Percentiles rank a stretch among this genome's conserved stretches.
Conservation (phyloP, 768 basidiomycete genomes). For the Scleroderma citrinum region DNA sequence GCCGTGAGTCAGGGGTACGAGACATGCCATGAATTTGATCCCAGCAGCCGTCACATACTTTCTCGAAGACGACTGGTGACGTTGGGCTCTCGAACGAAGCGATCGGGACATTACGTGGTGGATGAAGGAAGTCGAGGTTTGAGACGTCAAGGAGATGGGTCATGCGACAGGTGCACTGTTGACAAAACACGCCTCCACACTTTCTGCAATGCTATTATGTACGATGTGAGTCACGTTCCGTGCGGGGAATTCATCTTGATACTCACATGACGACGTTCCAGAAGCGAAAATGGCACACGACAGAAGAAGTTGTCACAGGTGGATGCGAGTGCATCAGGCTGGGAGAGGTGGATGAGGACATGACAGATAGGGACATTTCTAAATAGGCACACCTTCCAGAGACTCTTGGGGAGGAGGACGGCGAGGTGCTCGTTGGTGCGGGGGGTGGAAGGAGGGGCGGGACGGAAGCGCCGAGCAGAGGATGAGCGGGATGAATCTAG, state of each 20-base stretch:
- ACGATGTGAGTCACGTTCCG: constrained; percentile 14
- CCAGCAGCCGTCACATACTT: constrained; percentile 75
- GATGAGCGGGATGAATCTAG: constrained; percentile 20
- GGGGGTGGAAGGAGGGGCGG: constrained; percentile 11
- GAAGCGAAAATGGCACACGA: constrained; percentile 54
- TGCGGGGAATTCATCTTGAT: not conserved
- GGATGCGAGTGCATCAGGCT: constrained; percentile 59
- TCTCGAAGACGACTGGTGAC: constrained; percentile 50
- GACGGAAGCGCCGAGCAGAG: constrained; percentile 13
- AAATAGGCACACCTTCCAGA: constrained; percentile 61
- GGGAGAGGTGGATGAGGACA: constrained; percentile 13
- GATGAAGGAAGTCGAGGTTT: constrained; percentile 61
- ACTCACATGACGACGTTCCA: constrained; percentile 72
- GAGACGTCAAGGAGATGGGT: constrained; percentile 72
- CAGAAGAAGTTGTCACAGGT: constrained; percentile 74
- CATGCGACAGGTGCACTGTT: constrained; percentile 49
- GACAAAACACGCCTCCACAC: constrained; percentile 76
- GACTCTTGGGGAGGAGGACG: constrained; percentile 57
- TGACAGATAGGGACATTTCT: constrained; percentile 2
- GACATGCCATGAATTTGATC: constrained; percentile 63
- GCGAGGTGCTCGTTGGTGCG: constrained; percentile 68
- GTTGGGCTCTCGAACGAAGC: constrained; percentile 48
- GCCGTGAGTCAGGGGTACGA: constrained; percentile 33
- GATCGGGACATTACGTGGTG: constrained; percentile 63
- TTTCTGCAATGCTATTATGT: constrained; percentile 69